Conservation (phyloP, 1,139 yeast genomes). For the Suzukiozyma palmioleophila region DNA sequence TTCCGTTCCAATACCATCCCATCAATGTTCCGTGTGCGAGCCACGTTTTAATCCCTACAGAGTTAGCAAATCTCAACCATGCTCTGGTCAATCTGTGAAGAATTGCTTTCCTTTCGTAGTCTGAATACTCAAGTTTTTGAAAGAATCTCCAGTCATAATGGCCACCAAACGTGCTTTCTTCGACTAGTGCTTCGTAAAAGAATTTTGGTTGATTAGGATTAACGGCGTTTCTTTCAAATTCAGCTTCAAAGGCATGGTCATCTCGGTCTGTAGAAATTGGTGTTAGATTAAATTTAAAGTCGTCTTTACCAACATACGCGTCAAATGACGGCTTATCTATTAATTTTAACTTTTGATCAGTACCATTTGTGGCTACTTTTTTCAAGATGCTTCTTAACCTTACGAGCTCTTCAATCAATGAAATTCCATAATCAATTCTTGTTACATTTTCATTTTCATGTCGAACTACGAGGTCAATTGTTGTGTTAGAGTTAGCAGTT, state of each 20-base stretch:
- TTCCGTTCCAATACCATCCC: slow-evolving; percentile 61
- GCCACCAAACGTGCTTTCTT: neutral
- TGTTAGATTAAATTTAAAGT: too few species aligned
- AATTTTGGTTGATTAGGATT: slow-evolving; percentile 22
- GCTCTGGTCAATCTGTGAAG: slow-evolving; percentile 48
- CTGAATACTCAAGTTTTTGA: slow-evolving; percentile 13
- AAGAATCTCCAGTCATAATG: slow-evolving; percentile 40
- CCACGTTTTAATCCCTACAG: slow-evolving; percentile 46
- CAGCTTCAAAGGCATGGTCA: slow-evolving; percentile 5
- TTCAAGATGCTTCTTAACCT: neutral
- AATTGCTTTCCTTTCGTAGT: slow-evolving; percentile 37
- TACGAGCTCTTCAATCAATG: neutral
- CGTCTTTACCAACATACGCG: too few species aligned
- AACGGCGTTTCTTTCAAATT: slow-evolving; percentile 17
- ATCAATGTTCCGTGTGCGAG: slow-evolving; percentile 57
- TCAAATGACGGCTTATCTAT: too few species aligned
- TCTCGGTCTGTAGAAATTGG: too few species aligned
- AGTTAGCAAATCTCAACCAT: slow-evolving; percentile 49
- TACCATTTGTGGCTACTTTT: too few species aligned
- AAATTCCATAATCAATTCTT: neutral
- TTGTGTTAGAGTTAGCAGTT: neutral
- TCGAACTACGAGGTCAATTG: too few species aligned
- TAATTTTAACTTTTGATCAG: too few species aligned
- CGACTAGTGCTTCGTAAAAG: slow-evolving; percentile 16
- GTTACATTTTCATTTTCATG: neutral